Evolutionary conservation across 2,329 filamentous ascomycete genomes (phyloP).

Genomic region (Botryotinia calthae): DNA sequence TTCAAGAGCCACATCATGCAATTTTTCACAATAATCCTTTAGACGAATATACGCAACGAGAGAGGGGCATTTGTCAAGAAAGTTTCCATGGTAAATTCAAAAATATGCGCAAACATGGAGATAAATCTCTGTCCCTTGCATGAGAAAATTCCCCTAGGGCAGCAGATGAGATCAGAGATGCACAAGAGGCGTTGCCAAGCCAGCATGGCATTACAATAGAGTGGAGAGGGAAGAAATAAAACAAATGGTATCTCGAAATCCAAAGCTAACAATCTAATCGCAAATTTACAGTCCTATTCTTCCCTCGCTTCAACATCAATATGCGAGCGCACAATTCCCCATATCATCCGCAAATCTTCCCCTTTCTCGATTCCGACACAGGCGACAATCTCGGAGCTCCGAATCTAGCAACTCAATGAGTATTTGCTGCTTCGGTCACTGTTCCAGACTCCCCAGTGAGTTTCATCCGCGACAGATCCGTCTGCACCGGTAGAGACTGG

Average conservation of each 20-base stretch:
- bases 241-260: conserved; percentile 11
- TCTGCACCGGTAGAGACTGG: conserved; percentile 61
- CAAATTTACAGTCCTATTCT: not conserved
- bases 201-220: not conserved
- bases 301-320: not conserved
- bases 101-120: not conserved
- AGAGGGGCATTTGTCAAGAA: not conserved
- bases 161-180: conserved; percentile 3
- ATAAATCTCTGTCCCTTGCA: not conserved
- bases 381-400: too few species aligned
- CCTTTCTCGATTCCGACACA: not conserved
- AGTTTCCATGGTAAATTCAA: not conserved
- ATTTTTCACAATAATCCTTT: not conserved
- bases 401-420: conserved; percentile 24
- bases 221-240: not conserved
- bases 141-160: not conserved
- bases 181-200: conserved; percentile 4
- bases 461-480: conserved; percentile 60
- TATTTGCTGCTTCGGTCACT: conserved; percentile 57
- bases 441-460: conserved; percentile 67
- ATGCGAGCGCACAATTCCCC: not conserved
- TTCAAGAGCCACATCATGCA: not conserved
- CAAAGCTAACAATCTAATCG: conserved; percentile 13
- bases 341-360: not conserved
- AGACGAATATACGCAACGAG: not conserved